Evolutionary conservation across 306 rosid species (phyloP), one percentile per base, ranked within the genome.

Genomic region (Herpetospermum pedunculosum): DNA sequence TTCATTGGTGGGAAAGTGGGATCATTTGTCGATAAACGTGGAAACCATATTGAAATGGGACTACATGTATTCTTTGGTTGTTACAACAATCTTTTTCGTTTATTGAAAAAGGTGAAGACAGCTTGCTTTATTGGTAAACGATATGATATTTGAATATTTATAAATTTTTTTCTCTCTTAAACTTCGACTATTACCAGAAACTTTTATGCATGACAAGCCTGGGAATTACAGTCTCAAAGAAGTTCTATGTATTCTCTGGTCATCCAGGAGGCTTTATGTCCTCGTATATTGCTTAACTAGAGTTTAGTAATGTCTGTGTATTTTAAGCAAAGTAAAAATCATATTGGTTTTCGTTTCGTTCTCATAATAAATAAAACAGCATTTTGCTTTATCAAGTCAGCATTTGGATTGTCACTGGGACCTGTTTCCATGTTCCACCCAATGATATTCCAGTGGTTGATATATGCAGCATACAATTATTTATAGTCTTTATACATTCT

Each of bases 11-110:
- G 99, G 37, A 94, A 94, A 88, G 99, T 94, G 76, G 99, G 96
- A 48, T 94, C 99, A 26, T 94, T 94, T 77, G 96, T 94, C 71
- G 99, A 94, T 83, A 89, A 65, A 80, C 79, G 75, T 58, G 99
- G 99, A 72, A 94, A 94, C 76, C 97, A 94, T 83, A 88, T 94
- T 78, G 99, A 94, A 83, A 94, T 94, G 99, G 99, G 99, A 80
- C 82, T 94, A 68, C 99, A 94, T 65, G 99, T 94, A 72, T 94
- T 94, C 87, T 94, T 94, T 46, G 99, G 99, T 49, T 94, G 98
- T 82, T 94, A 94, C 80, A 94, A 76, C 85, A 94, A 94, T 89
- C 97, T 94, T 80, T 94, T 89, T 85, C 92, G 98, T 41, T 82
- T 94, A 77, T 73, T 94, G 98, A 94, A 89, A 84, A 94, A 94